phyloP scores from a whole-genome alignment of 2,329 filamentous ascomycete species.

The Aspergillus japonicus region DNA sequence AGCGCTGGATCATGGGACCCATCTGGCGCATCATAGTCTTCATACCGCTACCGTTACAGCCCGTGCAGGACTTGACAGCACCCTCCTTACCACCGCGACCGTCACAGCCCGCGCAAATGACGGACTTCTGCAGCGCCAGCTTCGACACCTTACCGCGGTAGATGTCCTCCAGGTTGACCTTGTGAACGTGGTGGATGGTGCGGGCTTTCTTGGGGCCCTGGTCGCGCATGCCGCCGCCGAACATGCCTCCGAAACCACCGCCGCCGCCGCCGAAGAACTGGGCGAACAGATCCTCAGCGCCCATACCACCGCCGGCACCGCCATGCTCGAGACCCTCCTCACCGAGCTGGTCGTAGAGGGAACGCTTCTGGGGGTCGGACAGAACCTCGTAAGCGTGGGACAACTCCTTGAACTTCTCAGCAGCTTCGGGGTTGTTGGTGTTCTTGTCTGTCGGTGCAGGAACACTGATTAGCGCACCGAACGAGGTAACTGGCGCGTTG shows the following conservation, averaged over 20 bases:
- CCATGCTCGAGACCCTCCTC: constrained; percentile 90
- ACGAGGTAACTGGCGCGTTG: neutral
- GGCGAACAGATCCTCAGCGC: constrained; percentile 91
- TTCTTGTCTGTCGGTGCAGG: constrained; percentile 76
- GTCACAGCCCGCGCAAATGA: constrained; percentile 93
- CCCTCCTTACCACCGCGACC: constrained; percentile 96
- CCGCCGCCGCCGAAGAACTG: constrained; percentile 88
- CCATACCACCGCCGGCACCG: constrained; percentile 81
- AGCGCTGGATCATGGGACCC: constrained; percentile 99
- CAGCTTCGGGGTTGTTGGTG: constrained; percentile 83
- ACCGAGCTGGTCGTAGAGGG: constrained; percentile 94
- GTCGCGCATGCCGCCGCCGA: constrained; percentile 73
- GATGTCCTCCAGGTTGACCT: constrained; percentile 95
- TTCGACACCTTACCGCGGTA: constrained; percentile 98
- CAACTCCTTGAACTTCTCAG: constrained; percentile 98
- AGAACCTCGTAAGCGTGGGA: constrained; percentile 95
- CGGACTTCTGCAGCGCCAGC: constrained; percentile 91
- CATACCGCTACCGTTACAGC: constrained; percentile 93
- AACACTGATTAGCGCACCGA: constrained; percentile 2
- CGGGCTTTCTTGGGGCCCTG: constrained; percentile 86
- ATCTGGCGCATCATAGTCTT: constrained; percentile 99
- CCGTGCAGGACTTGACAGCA: constrained; percentile 86
- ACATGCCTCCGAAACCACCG: constrained; percentile 72
- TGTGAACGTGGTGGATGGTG: constrained; percentile 97
- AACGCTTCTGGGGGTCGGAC: constrained; percentile 86